phyloP scores from a whole-genome alignment of 441 rosid species.

The Geranium incanum region DNA sequence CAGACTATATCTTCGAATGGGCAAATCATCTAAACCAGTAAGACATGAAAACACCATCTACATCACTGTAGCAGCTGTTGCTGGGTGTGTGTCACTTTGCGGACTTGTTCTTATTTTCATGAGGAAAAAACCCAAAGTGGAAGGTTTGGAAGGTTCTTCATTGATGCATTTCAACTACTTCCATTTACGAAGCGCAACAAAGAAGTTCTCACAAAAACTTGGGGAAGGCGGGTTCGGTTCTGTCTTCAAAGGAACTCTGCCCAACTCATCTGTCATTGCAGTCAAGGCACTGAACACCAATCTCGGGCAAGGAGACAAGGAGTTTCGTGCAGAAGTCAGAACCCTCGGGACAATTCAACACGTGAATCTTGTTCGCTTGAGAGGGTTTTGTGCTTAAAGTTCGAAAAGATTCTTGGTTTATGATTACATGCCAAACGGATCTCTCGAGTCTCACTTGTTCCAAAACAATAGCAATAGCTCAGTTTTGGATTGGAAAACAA shows the following conservation, averaged over 20 bases:
- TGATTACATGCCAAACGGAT: slow-evolving; percentile 25
- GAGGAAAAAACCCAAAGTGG: slow-evolving; percentile 12
- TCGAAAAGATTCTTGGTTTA: slow-evolving; percentile 18
- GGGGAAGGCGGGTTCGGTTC: slow-evolving; percentile 24
- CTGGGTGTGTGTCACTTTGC: background rate
- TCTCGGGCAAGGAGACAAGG: slow-evolving; percentile 18
- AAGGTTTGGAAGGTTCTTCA: slow-evolving; percentile 10
- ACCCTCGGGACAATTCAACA: slow-evolving; percentile 26
- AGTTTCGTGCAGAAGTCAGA: slow-evolving; percentile 22
- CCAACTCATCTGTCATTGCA: slow-evolving; percentile 16
- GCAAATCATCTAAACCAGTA: background rate
- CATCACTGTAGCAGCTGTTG: background rate
- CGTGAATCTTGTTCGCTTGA: slow-evolving; percentile 19
- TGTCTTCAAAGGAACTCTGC: slow-evolving; percentile 19
- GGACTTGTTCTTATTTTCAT: background rate
- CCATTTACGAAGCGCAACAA: slow-evolving; percentile 16
- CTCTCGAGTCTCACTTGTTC: slow-evolving; percentile 18
- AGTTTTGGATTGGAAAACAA: background rate
- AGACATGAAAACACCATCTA: background rate
- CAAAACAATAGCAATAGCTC: background rate
- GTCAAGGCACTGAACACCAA: slow-evolving; percentile 21
- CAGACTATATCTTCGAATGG: slow-evolving; percentile 14
- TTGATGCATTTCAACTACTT: slow-evolving; percentile 17
- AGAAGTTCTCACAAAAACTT: slow-evolving; percentile 14
- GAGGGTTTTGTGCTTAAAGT: slow-evolving; percentile 12